These are phyloP conservation scores for Penicillium sp. DNA, from an alignment of 2,329 filamentous ascomycete genomes.

Conservation along the genomic window DNA sequence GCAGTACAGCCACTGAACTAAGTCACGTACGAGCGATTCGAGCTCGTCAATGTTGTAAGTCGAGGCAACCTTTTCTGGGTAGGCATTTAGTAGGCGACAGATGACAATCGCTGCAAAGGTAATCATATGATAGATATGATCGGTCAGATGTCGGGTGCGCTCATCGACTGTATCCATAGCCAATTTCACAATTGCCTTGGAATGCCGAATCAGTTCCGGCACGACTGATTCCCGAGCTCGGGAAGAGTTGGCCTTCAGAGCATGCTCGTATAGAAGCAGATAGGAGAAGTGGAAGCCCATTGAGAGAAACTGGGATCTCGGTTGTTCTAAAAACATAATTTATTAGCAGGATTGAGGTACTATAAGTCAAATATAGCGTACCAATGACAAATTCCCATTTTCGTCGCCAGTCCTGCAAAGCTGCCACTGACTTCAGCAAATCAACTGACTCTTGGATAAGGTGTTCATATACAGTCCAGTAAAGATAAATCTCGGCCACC, in stretches of 20 bases:
- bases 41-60: conserved; percentile 29
- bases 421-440: conserved; percentile 28
- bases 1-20: conserved; percentile 36
- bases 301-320: conserved; percentile 39
- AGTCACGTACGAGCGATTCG: conserved; percentile 27
- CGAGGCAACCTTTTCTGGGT: conserved; percentile 28
- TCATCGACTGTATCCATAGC: conserved; percentile 40
- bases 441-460: conserved; percentile 25
- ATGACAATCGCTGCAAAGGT: conserved; percentile 35
- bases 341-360: neutral
- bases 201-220: conserved; percentile 37
- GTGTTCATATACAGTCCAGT: conserved; percentile 40
- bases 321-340: conserved; percentile 17
- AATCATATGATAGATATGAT: conserved; percentile 44
- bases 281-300: conserved; percentile 43
- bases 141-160: conserved; percentile 38
- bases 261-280: conserved; percentile 35
- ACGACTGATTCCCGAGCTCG: conserved; percentile 31
- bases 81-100: conserved; percentile 31
- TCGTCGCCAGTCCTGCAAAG: conserved; percentile 33
- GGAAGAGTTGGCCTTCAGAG: conserved; percentile 29
- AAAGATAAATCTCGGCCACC: conserved; percentile 40
- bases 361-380: conserved; percentile 10
- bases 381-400: conserved; percentile 37
- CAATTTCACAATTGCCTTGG: conserved; percentile 34